These are phyloP conservation scores for Moringa oleifera DNA, from an alignment of 345 rosid genomes.

Conservation along the genomic window DNA sequence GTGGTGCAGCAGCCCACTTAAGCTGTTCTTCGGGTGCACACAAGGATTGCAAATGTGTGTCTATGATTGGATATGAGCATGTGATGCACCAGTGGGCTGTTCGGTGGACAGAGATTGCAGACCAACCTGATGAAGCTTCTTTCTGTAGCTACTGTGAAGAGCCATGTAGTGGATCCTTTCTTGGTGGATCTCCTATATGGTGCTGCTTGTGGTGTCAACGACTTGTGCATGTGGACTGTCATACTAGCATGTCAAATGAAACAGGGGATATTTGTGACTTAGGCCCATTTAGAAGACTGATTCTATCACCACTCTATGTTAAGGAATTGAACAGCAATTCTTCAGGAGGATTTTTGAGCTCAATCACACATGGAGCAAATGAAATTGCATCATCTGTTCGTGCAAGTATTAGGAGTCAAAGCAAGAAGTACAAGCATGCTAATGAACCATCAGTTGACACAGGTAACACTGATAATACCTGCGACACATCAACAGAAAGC, in stretches of 20 bases:
- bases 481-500: constrained; percentile 56
- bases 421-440: constrained; percentile 71
- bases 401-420: constrained; percentile 85
- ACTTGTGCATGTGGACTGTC: constrained; percentile 94
- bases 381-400: constrained; percentile 92
- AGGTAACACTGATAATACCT: constrained; percentile 42
- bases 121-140: constrained; percentile 73
- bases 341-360: constrained; percentile 73
- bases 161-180: constrained; percentile 84
- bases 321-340: constrained; percentile 55
- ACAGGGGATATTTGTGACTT: constrained; percentile 85
- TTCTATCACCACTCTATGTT: constrained; percentile 83
- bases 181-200: constrained; percentile 96
- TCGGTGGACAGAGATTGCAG: constrained; percentile 86
- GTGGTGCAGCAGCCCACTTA: constrained; percentile 79
- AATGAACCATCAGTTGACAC: constrained; percentile 56
- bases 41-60: constrained; percentile 83
- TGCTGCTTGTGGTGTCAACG: constrained; percentile 99
- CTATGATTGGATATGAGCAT: constrained; percentile 74
- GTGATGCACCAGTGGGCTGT: constrained; percentile 93
- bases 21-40: constrained; percentile 64
- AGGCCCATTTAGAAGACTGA: constrained; percentile 73
- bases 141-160: constrained; percentile 92
- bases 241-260: constrained; percentile 66
- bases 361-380: constrained; percentile 95